Base-by-base conservation (phyloP, 2,329 filamentous ascomycete species). In the Sporothrix brunneoviolacea region DNA sequence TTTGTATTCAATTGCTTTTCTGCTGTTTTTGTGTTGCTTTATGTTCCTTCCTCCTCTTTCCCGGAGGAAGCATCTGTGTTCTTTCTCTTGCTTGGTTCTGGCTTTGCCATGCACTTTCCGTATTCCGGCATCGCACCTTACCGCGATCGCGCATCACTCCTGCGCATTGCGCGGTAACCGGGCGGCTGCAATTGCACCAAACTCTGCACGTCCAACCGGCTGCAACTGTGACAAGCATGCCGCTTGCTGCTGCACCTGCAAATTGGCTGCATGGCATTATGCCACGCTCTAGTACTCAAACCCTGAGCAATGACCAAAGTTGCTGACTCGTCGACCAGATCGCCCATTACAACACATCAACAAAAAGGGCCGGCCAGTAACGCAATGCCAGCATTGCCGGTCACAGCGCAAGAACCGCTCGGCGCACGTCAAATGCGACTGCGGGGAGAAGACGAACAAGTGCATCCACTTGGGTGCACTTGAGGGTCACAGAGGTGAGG, bases 351-450 rank as follows among this genome's bases (percentile, higher is more conserved):
- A 88, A 64, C 89, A 95, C 68, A 95, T 96, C 74, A 94, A 94
- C 70, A 95, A 95, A 70, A 97, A 97, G 75, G 91, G 91, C 64
- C 87, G 91, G 56, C 93, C 93, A 55, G 90, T 97, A 61, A 95
- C 93, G 62, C 93, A 98, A 83, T 98, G 93, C 72, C 82, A 89
- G 60, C 93, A 98, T 73, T 98, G 93, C 73, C 91, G 93, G 68
- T 82, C 86, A 59, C 86, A 95, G 77, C 91, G 93, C 73, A 97
- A 97, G 78, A 91, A 89, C 69, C 88, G 93, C 62, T 85, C 91
- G 53, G 88, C 91, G 58, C 93, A 97, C 70, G 82, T 93, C 64
- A 95, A 93, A 70, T 98, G 93, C 72, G 91, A 97, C 70, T 98
- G 93, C 70, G 91, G 89, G 66, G 88, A 95, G 70, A 96, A 95